Base-by-base conservation (phyloP, 768 basidiomycete genomes). In the Amanita fuliginea region DNA sequence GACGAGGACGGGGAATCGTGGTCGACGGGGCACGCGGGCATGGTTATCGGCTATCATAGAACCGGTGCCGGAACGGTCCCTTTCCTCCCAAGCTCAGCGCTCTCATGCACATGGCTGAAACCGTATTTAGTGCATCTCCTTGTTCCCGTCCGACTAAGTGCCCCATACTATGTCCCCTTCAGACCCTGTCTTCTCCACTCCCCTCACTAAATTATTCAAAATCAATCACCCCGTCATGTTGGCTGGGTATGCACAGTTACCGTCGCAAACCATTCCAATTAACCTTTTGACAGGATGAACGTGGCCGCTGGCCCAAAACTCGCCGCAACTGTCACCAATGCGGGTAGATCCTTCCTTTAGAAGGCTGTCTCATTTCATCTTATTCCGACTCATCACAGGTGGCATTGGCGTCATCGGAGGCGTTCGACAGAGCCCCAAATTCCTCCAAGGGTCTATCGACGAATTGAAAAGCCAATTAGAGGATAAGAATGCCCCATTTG, bases 351-450 rank as follows among this genome's bases (percentile, higher is more conserved):
- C 24, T 10, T 33, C 9, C 3, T n/a, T 30, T 50, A n/a, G 49
- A 42, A 42, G 24, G 2, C 33, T n/a, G n/a, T 18, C 18, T 16
- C 32, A 0, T 13, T 34, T 28, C 16, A 33, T 30, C 37, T 41
- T 19, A 43, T 14, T 13, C n/a, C 22, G 6, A 50, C 47, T 11
- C 19, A 7, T 22, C n/a, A n/a, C n/a, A 76, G 78, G 81, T 56
- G 87, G 86, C 4, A 81, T 86, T 55, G 92, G 92, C 18, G 88
- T 92, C 57, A 91, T 94, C 55, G 92, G 90, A 3, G 92, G 91
- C 30, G 63, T 86, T 40, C 74, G 77, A 33, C 83, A 84, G 59
- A 84, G 72, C 46, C 86, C 85, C 18, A 81, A 78, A 56, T 75
- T 86, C 57, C 77, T 90, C 19, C 73, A 77, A 54, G 69, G 73